Percentiles rank a stretch among this genome's conserved stretches.
phyloP scores from a whole-genome alignment of 1,284 basidiomycete species.

The Pseudozyma flocculosa region DNA sequence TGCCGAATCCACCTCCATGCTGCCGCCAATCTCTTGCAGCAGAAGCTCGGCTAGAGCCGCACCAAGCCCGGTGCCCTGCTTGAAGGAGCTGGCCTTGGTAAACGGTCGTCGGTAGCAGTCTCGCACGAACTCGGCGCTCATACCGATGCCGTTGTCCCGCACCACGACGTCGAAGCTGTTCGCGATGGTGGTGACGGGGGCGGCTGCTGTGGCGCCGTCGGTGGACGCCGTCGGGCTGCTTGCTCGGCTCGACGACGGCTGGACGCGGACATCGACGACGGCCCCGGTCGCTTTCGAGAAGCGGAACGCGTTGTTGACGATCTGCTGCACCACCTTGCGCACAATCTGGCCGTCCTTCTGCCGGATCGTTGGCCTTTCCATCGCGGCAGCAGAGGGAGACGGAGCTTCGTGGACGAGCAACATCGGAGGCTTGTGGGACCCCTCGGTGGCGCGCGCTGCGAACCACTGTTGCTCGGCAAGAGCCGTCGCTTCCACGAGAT shows the following conservation, averaged over 20 bases:
- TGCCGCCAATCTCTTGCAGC: neutral
- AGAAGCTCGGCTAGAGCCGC: neutral
- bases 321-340: conserved; percentile 1
- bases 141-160: neutral
- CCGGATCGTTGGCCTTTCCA: too few relatives aligned
- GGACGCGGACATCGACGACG: neutral
- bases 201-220: neutral
- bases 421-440: too few relatives aligned
- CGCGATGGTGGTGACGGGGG: too few relatives aligned
- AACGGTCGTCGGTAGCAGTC: neutral
- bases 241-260: too few relatives aligned
- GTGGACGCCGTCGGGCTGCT: too few relatives aligned
- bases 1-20: neutral
- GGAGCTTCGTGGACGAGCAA: neutral
- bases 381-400: neutral
- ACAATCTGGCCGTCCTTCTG: neutral
- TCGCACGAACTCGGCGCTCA: neutral
- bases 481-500: neutral
- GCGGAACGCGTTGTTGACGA: neutral
- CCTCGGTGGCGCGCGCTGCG: too few relatives aligned
- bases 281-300: neutral
- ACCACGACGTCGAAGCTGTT: neutral
- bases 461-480: neutral
- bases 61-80: conserved; percentile 1
- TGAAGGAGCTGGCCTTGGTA: neutral